Percentiles rank a stretch among this genome's conserved stretches.
These are phyloP conservation scores for Boletus semigastroideus DNA, from an alignment of 1,284 basidiomycete species.

Conservation along the genomic window DNA sequence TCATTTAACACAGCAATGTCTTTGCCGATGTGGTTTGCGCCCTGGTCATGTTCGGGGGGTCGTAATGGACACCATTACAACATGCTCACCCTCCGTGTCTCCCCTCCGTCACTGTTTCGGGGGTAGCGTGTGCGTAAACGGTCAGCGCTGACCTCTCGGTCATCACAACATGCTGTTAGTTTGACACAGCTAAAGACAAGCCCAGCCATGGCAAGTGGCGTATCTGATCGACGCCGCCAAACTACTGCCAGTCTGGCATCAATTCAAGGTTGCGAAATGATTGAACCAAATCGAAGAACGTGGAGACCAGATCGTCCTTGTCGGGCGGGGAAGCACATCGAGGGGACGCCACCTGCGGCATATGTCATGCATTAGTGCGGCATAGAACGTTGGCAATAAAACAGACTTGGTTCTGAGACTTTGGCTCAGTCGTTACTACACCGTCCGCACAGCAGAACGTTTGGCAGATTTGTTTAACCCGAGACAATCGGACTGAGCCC, in stretches of 20 bases:
- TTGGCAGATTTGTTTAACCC: neutral
- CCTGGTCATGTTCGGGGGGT: neutral
- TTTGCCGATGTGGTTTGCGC: neutral
- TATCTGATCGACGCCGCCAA: neutral
- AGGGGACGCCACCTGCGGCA: conserved; percentile 1
- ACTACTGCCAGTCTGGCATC: too few relatives aligned
- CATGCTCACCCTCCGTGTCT: neutral
- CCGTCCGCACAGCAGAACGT: neutral
- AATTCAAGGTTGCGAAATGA: neutral
- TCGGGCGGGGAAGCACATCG: neutral
- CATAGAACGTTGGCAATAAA: neutral
- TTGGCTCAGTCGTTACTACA: neutral
- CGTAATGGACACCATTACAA: neutral
- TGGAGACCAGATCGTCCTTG: neutral
- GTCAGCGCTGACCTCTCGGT: neutral
- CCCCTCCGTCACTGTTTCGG: neutral
- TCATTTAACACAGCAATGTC: neutral
- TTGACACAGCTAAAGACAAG: conserved; percentile 2
- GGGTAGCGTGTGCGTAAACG: neutral
- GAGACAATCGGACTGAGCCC: neutral
- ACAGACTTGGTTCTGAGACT: neutral
- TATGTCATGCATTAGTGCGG: conserved; percentile 1
- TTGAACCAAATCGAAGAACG: conserved; percentile 5
- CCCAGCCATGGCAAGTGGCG: neutral
- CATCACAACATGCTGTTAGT: neutral